These are phyloP conservation scores for Yamadazyma jaroonii DNA, from an alignment of 1,139 yeast genomes.

Conservation along the genomic window DNA sequence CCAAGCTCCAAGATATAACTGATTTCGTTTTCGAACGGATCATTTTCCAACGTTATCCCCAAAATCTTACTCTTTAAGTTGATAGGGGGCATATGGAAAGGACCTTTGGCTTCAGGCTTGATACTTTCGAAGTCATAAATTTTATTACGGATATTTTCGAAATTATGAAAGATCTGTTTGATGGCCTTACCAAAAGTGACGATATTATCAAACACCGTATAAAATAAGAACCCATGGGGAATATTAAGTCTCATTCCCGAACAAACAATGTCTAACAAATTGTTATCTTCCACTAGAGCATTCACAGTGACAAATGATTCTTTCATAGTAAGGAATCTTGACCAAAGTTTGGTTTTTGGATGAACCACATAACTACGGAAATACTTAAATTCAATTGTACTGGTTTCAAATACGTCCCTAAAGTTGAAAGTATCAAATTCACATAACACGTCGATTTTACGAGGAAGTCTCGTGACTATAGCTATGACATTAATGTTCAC, in stretches of 20 bases:
- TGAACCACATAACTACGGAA: conserved; percentile 52
- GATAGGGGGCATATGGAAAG: conserved; percentile 30
- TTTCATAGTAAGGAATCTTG: conserved; percentile 35
- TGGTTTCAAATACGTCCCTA: conserved; percentile 26
- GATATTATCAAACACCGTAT: conserved; percentile 63
- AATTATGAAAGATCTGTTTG: conserved; percentile 53
- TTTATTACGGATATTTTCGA: conserved; percentile 36
- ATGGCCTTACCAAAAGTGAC: conserved; percentile 60
- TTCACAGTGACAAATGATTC: conserved; percentile 20
- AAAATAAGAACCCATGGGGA: conserved; percentile 64
- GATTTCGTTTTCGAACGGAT: conserved; percentile 43
- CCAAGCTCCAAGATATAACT: conserved; percentile 39
- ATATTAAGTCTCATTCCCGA: conserved; percentile 35
- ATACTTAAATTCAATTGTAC: conserved; percentile 29
- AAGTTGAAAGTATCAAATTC: conserved; percentile 43
- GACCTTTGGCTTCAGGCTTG: conserved; percentile 30
- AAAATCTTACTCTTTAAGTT: conserved; percentile 29
- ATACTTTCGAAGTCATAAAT: conserved; percentile 36
- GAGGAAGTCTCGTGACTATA: conserved; percentile 48
- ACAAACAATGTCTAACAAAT: conserved; percentile 21
- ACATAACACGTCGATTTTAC: conserved; percentile 47
- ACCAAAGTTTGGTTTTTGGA: conserved; percentile 51
- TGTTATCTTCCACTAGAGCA: conserved; percentile 14
- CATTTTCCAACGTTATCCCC: conserved; percentile 39
- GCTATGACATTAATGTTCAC: conserved; percentile 41